Evolutionary conservation across 371 early-diverging fungal genomes (phyloP), one percentile per base, ranked within the genome.

Genomic region (Encephalitozoon hellem): DNA sequence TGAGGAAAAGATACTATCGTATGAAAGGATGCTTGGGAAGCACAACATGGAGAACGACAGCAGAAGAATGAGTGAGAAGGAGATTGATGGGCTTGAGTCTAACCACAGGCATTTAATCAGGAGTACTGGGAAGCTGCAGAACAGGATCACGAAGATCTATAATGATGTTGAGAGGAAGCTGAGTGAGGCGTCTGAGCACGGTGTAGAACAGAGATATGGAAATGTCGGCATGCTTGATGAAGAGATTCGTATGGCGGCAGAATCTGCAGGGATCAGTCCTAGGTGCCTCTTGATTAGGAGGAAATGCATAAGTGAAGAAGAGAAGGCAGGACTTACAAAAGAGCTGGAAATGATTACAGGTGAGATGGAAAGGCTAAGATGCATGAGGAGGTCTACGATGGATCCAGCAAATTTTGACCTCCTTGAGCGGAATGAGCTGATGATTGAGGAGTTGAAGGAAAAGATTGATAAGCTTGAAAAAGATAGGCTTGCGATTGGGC

Each of bases 341-440:
- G 21, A n/a, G 26, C 9, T 72, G 32, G 21, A n/a, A 12, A 12
- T 55, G 49, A 25, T 76, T 41, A 38, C 25, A 34, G 47, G 28
- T 21, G 26, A 76, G 41, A 18, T 76, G 15, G 15, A 15, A 45
- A 69, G 34, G 11, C 51, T 51, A 25, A 25, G 53, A 4, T 12
- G 67, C 8, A n/a, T 26, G 34, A 30, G n/a, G 59, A 30, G 34
- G 28, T 28, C 30, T 18, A 78, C 64, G 18, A 80, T 82, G 69
- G 80, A 86, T 72, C 83, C 84, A 23, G 66, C 74, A 38, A 83
- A 83, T 75, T 84, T 86, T 75, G 83, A 83, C 68, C 45, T 84
- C 18, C 68, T 86, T 18, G 83, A 86, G 70, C 78, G 79, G 49
- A 83, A 86, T 73, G 83, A 82, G 25, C 59, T 74, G 49, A 52